Percentiles rank a stretch among this genome's conserved stretches.
These are phyloP conservation scores for Tripterygium wilfordii DNA, from an alignment of 177 flowering plant genomes.

Conservation along the genomic window DNA sequence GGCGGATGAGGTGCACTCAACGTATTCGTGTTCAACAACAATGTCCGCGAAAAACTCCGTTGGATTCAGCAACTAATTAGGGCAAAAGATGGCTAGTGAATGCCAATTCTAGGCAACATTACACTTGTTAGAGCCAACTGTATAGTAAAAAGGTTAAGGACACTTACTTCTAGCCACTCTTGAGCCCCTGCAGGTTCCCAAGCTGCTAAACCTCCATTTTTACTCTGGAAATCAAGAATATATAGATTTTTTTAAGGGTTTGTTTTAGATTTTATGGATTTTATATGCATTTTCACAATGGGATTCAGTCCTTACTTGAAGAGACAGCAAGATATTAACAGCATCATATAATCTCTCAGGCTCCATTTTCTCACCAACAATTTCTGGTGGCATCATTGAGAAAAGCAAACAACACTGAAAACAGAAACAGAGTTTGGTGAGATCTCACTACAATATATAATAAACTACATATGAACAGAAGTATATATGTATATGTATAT, in stretches of 20 bases:
- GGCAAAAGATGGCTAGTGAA: background rate
- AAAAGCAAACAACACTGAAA: conserved; percentile 34
- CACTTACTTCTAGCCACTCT: conserved; percentile 33
- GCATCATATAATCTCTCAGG: conserved; percentile 23
- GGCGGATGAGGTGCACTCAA: conserved; percentile 34
- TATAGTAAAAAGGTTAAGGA: background rate
- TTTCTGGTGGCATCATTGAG: conserved; percentile 26
- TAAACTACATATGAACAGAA: too few relatives aligned
- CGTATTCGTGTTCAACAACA: conserved; percentile 32
- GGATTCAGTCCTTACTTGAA: conserved; percentile 35
- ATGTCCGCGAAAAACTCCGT: conserved; percentile 29
- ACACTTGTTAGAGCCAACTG: too few relatives aligned
- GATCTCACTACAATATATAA: background rate
- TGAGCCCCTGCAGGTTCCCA: conserved; percentile 39
- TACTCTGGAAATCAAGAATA: conserved; percentile 17
- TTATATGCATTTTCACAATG: too few relatives aligned
- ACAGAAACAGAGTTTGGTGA: background rate
- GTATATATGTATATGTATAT: too few relatives aligned
- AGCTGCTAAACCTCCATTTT: conserved; percentile 37
- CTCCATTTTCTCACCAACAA: conserved; percentile 29
- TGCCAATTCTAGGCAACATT: too few relatives aligned
- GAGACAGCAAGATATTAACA: conserved; percentile 25
- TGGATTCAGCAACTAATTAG: conserved; percentile 29
- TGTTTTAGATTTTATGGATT: background rate
- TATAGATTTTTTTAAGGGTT: background rate